These are phyloP conservation scores for Cutaneotrichosporon cavernicola DNA, from an alignment of 1,284 basidiomycete species.

Conservation along the genomic window DNA sequence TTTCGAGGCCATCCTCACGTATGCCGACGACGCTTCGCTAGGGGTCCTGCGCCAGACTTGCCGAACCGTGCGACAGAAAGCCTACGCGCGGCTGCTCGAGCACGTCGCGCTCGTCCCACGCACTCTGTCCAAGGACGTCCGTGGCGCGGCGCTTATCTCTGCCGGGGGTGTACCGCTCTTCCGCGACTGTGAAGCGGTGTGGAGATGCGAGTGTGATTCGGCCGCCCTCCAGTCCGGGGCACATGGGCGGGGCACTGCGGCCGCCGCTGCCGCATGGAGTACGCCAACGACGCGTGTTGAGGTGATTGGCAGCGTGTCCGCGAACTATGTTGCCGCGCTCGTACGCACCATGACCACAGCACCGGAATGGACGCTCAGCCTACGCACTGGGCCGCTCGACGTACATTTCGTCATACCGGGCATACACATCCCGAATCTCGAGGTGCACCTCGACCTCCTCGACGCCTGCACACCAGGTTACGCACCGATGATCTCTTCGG, in stretches of 20 bases:
- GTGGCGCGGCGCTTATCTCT: neutral
- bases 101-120: neutral
- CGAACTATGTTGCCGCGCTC: neutral
- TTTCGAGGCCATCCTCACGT: neutral
- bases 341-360: neutral
- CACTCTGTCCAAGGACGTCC: neutral
- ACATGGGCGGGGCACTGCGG: neutral
- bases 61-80: neutral
- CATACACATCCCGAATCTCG: neutral
- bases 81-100: neutral
- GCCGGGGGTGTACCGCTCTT: neutral
- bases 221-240: neutral
- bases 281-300: neutral
- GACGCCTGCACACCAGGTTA: neutral
- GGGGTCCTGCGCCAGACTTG: neutral
- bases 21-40: neutral
- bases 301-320: neutral
- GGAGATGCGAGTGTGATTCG: conserved; percentile 1
- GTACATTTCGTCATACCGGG: neutral
- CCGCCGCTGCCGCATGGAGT: neutral
- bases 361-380: neutral
- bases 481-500: neutral
- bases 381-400: neutral
- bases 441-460: neutral
- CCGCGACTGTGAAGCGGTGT: neutral